Evolutionary conservation across 495 filamentous ascomycete species (phyloP).

Genomic region (Chaetomium tenue): DNA sequence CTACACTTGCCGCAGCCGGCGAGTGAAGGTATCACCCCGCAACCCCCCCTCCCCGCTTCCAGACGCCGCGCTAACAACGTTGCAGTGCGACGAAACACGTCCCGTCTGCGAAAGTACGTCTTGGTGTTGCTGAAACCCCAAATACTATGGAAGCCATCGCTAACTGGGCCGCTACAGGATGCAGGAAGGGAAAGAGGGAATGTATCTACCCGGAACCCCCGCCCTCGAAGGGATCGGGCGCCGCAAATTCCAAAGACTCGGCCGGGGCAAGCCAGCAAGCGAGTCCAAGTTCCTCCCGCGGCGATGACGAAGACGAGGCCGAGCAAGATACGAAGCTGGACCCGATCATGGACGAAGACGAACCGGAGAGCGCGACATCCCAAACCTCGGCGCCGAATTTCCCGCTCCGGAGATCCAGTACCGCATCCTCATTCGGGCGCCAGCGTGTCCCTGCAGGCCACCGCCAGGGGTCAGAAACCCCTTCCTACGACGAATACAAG

Average conservation of each 20-base stretch:
- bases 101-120: constrained; percentile 80
- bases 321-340: constrained; percentile 54
- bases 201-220: constrained; percentile 76
- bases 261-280: constrained; percentile 51
- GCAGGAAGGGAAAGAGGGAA: constrained; percentile 79
- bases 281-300: constrained; percentile 53
- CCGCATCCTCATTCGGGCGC: constrained; percentile 40
- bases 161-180: constrained; percentile 53
- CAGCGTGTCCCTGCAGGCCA: constrained; percentile 30
- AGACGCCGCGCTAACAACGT: constrained; percentile 17
- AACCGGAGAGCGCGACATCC: constrained; percentile 39
- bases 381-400: constrained; percentile 39
- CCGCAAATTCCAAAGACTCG: constrained; percentile 47
- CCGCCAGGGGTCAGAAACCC: constrained; percentile 52
- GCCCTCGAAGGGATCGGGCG: constrained; percentile 49
- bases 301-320: constrained; percentile 54
- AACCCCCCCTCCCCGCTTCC: background rate
- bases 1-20: constrained; percentile 83
- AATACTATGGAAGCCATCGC: constrained; percentile 21
- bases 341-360: constrained; percentile 62
- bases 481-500: constrained; percentile 50
- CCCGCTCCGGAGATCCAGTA: constrained; percentile 46
- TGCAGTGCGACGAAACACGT: constrained; percentile 77
- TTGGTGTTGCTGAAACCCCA: background rate
- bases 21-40: constrained; percentile 72